Evolutionary conservation across 2,329 filamentous ascomycete species (phyloP).

Genomic region (Onygenales sp.): DNA sequence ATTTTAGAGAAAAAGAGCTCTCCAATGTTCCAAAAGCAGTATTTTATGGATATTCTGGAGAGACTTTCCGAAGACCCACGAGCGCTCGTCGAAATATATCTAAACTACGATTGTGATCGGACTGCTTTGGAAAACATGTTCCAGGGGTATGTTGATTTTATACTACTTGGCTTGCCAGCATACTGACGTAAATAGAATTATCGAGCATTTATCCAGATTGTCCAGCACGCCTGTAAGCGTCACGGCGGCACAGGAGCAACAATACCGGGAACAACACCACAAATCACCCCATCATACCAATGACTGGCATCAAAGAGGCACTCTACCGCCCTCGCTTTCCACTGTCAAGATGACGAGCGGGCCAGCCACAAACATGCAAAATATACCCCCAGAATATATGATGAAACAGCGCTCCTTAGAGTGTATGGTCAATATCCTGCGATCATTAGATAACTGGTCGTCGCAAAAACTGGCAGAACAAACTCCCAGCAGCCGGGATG

Average conservation of each 20-base stretch:
- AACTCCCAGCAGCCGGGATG: slow-evolving; percentile 4
- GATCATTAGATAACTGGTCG: slow-evolving; percentile 90
- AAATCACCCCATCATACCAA: slow-evolving; percentile 49
- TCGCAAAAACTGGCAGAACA: slow-evolving; percentile 53
- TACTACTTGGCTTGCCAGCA: not conserved
- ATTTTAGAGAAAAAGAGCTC: slow-evolving; percentile 82
- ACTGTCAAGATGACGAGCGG: slow-evolving; percentile 59
- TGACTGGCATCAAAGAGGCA: slow-evolving; percentile 83
- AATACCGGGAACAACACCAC: slow-evolving; percentile 69
- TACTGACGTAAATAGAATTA: slow-evolving; percentile 46
- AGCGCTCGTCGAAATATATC: slow-evolving; percentile 85
- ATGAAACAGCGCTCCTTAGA: slow-evolving; percentile 86
- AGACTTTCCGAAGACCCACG: slow-evolving; percentile 76
- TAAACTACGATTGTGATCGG: slow-evolving; percentile 97
- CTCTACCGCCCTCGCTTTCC: slow-evolving; percentile 76
- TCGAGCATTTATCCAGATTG: slow-evolving; percentile 86
- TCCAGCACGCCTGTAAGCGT: slow-evolving; percentile 70
- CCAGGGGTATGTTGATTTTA: slow-evolving; percentile 46
- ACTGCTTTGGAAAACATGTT: slow-evolving; percentile 93
- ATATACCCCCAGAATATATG: slow-evolving; percentile 78
- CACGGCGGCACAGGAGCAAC: slow-evolving; percentile 68
- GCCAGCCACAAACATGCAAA: slow-evolving; percentile 41
- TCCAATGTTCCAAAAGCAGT: slow-evolving; percentile 81
- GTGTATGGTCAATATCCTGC: slow-evolving; percentile 75
- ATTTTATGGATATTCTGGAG: slow-evolving; percentile 78